Evolutionary conservation across 177 flowering plant genomes (phyloP), one percentile per base, ranked within the genome.

Genomic region (Tripterygium wilfordii): DNA sequence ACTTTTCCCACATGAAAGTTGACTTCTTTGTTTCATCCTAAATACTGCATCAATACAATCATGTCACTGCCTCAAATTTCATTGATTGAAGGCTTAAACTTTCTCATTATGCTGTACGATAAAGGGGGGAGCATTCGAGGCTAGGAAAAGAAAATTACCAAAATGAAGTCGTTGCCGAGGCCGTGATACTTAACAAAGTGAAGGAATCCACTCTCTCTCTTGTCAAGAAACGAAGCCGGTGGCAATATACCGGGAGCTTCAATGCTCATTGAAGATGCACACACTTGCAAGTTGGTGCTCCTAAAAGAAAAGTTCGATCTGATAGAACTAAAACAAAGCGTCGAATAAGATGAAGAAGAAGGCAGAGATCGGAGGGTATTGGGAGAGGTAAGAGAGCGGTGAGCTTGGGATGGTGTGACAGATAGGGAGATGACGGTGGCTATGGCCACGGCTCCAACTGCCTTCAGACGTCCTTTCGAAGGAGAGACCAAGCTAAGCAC

Each of bases 171-270:
- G 53, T 83, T 83, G 15, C 90, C 87, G 37, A 83, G 77, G 39
- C 87, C 90, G 4, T 83, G 90, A 54, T 80, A 83, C 68, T 83
- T 80, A 63, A 68, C 82, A 54, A 80, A 83, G 33, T 75, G 83
- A 38, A 82, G 72, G 46, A 66, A n/a, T 1, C 69, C 70, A 7
- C 58, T 48, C 27, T 75, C 79, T 47, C 36, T 66, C 8, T 42
- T 63, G 58, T 75, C 74, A 13, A 79, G 72, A 42, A 72, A 74
- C 14, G 80, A 59, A 0, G 64, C n/a, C 5, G 51, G 38, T 5
- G 69, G 56, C 35, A 28, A 3, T 26, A 28, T 60, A 42, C 35
- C 61, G 1, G 56, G 49, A n/a, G 65, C 48, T 42, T 50, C 45
- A 40, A 58, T n/a, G 57, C 57, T 57, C 77, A 69, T 71, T 39